phyloP scores from a whole-genome alignment of 345 rosid species.

The Mangifera indica region DNA sequence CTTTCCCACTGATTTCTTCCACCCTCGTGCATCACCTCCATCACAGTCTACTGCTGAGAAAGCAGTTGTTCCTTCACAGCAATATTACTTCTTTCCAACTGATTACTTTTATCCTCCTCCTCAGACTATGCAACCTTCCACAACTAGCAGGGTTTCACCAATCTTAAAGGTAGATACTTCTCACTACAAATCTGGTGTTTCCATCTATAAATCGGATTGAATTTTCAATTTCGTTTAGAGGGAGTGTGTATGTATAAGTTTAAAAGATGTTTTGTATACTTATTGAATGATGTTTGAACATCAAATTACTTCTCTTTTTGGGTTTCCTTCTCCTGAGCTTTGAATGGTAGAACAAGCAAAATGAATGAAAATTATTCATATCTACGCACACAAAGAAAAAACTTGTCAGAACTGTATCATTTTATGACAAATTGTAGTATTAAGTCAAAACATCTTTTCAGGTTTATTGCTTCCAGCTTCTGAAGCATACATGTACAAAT shows the following conservation, averaged over 20 bases:
- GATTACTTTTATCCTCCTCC: slow-evolving; percentile 37
- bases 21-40: slow-evolving; percentile 27
- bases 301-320: neutral
- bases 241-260: too few relatives aligned
- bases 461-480: neutral
- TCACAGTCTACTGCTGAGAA: neutral
- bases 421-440: neutral
- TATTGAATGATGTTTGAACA: too few relatives aligned
- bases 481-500: neutral
- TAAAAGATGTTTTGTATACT: too few relatives aligned
- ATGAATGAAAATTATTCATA: neutral
- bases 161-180: neutral
- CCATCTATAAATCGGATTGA: neutral
- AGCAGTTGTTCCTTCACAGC: slow-evolving; percentile 4
- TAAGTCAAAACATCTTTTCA: neutral
- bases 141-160: neutral
- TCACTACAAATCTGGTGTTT: neutral
- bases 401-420: neutral
- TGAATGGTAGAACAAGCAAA: neutral
- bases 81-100: slow-evolving; percentile 46
- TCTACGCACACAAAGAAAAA: neutral
- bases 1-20: slow-evolving; percentile 45
- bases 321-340: neutral
- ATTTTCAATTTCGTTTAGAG: too few relatives aligned
- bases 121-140: neutral